Evolutionary conservation across 208 protist species (phyloP).

Genomic region (Endotrypanum monterogeii): DNA sequence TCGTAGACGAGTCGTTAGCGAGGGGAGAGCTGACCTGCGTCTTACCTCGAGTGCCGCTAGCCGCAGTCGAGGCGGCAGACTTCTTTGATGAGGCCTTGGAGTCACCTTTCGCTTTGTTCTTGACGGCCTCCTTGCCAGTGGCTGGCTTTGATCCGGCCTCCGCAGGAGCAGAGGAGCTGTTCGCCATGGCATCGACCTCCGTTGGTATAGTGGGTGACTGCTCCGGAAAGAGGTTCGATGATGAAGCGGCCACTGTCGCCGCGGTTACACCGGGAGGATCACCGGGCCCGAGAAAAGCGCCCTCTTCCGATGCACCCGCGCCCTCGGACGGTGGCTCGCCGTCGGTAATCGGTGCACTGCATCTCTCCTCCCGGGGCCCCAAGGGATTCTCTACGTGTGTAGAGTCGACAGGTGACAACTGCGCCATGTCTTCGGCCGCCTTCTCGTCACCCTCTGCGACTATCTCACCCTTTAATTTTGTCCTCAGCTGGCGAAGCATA

Average conservation of each 20-base stretch:
- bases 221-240: background rate
- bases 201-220: background rate
- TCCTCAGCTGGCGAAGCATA: conserved; percentile 2
- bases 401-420: background rate
- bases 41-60: background rate
- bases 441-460: conserved; percentile 18
- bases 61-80: background rate
- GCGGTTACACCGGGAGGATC: background rate
- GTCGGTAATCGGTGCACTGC: background rate
- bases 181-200: background rate
- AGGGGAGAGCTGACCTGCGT: background rate
- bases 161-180: background rate
- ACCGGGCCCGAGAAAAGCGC: background rate
- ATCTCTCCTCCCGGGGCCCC: background rate
- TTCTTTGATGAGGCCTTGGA: background rate
- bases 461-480: conserved; percentile 8
- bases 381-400: background rate
- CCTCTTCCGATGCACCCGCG: background rate
- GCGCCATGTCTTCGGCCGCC: background rate
- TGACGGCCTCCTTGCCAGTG: background rate
- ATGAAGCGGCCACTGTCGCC: background rate
- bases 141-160: background rate
- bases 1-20: background rate
- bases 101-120: background rate
- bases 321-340: background rate